Percentiles rank a stretch among this genome's conserved stretches.
Evolutionary conservation across 768 basidiomycete genomes (phyloP).

Genomic region (Strobilomyces confusus): DNA sequence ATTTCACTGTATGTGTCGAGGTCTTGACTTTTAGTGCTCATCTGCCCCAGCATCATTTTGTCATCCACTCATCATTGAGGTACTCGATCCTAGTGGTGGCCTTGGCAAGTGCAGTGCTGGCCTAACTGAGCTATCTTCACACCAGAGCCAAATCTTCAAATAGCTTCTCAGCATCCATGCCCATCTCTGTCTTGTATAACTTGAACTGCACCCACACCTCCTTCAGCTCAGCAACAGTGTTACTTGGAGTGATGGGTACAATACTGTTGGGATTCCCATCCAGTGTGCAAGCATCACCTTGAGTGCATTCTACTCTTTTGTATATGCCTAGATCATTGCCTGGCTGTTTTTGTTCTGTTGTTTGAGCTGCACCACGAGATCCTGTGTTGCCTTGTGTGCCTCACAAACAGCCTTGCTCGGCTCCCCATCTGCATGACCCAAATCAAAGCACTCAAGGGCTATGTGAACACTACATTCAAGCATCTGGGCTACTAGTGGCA

Average conservation of each 20-base stretch:
- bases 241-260: constrained; percentile 23
- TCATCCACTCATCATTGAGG: constrained; percentile 60
- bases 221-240: constrained; percentile 56
- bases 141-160: constrained; percentile 64
- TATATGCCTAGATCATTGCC: constrained; percentile 66
- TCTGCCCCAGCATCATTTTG: constrained; percentile 62
- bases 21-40: constrained; percentile 56
- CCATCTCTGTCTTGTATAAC: constrained; percentile 74
- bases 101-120: constrained; percentile 72
- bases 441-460: no score
- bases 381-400: constrained; percentile 82
- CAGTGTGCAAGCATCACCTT: constrained; percentile 63
- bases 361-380: constrained; percentile 77
- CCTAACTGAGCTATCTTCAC: constrained; percentile 63
- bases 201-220: constrained; percentile 81
- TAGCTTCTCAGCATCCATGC: constrained; percentile 64
- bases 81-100: constrained; percentile 79
- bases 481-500: no score
- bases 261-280: constrained; percentile 35
- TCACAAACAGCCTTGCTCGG: constrained; percentile 79
- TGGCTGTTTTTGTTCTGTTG: constrained; percentile 69
- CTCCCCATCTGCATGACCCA: no score
- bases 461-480: no score
- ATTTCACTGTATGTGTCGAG: no score
- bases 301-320: constrained; percentile 85